Conservation (phyloP, 768 basidiomycete species). For the Thelephora aurantiotincta region DNA sequence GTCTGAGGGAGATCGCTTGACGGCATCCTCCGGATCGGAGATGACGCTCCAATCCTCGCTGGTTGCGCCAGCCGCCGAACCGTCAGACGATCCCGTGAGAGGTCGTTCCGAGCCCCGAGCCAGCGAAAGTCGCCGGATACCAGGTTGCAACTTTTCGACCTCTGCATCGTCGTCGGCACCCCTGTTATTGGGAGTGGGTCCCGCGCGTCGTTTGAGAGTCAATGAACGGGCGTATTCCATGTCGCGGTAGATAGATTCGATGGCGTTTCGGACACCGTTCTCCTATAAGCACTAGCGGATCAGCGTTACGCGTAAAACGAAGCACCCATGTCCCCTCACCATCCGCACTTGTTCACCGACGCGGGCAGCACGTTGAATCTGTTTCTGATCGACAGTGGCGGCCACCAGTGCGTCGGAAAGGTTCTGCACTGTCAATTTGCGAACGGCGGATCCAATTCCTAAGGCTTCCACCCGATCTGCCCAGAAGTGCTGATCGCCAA, state of each 20-base stretch:
- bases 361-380: conserved; percentile 72
- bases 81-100: conserved; percentile 22
- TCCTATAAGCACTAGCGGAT: conserved; percentile 36
- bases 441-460: conserved; percentile 78
- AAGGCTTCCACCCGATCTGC: conserved; percentile 95
- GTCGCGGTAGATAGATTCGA: conserved; percentile 93
- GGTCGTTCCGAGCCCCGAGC: conserved; percentile 11
- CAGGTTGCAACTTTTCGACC: conserved; percentile 14
- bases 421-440: conserved; percentile 70
- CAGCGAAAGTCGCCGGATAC: conserved; percentile 4
- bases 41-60: conserved; percentile 88
- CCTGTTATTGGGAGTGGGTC: conserved; percentile 10
- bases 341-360: conserved; percentile 80
- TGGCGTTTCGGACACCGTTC: conserved; percentile 85
- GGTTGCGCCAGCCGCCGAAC: conserved; percentile 38
- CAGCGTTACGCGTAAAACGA: not conserved
- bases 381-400: conserved; percentile 82
- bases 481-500: conserved; percentile 97
- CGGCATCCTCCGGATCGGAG: conserved; percentile 55
- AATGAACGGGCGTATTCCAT: conserved; percentile 86
- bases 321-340: conserved; percentile 26
- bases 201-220: conserved; percentile 41
- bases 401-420: conserved; percentile 64
- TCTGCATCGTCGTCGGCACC: conserved; percentile 22
- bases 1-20: conserved; percentile 23